phyloP scores from a whole-genome alignment of 1,284 basidiomycete genomes.

The Volvariella surrecta region DNA sequence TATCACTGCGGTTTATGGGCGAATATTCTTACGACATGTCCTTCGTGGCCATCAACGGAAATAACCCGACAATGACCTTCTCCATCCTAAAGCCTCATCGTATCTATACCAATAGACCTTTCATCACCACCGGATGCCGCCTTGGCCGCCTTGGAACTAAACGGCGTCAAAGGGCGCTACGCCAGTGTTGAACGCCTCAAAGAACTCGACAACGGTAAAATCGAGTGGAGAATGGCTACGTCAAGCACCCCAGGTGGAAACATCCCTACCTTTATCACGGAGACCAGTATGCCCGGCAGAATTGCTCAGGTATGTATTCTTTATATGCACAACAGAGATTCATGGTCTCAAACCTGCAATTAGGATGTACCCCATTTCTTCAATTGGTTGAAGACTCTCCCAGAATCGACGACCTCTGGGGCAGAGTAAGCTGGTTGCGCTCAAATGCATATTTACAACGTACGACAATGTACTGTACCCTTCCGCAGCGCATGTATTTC shows the following conservation, averaged over 20 bases:
- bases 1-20: too few species aligned
- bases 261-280: conserved; percentile 56
- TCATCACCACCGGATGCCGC: conserved; percentile 37
- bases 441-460: too few species aligned
- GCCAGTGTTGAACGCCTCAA: conserved; percentile 58
- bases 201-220: conserved; percentile 54
- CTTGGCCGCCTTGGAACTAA: conserved; percentile 52
- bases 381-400: conserved; percentile 27
- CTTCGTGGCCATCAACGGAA: too few species aligned
- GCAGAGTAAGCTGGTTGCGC: too few species aligned
- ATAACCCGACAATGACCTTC: too few species aligned
- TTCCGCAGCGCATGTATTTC: too few species aligned
- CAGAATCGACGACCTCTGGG: too few species aligned
- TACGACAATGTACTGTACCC: too few species aligned
- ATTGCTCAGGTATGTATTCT: conserved; percentile 46
- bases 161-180: conserved; percentile 62
- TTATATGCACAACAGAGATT: conserved; percentile 1
- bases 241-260: conserved; percentile 64
- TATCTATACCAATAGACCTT: conserved; percentile 68
- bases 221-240: conserved; percentile 76
- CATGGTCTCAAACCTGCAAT: not conserved
- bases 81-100: conserved; percentile 37
- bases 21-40: too few species aligned
- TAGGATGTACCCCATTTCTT: conserved; percentile 66
- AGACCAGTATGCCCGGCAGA: conserved; percentile 48